Evolutionary conservation across 805 yeast genomes (phyloP).

Genomic region (Candida hispaniensis): DNA sequence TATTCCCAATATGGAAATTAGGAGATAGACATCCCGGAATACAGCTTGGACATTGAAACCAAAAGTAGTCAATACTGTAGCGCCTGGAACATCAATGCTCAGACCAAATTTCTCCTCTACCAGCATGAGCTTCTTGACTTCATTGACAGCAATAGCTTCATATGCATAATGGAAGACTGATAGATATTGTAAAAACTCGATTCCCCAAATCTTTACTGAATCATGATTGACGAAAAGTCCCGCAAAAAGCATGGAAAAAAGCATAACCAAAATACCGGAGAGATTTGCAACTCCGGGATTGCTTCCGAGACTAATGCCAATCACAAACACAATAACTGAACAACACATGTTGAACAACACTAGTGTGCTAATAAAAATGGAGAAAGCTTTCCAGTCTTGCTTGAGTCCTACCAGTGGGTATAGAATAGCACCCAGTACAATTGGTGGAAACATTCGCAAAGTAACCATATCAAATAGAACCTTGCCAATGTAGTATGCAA

Average conservation of each 20-base stretch:
- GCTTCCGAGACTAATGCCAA: slow-evolving; percentile 67
- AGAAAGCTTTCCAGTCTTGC: slow-evolving; percentile 61
- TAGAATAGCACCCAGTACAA: slow-evolving; percentile 63
- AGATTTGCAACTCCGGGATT: slow-evolving; percentile 91
- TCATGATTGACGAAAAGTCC: slow-evolving; percentile 88
- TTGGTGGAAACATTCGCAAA: slow-evolving; percentile 83
- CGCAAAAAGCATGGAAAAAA: slow-evolving; percentile 83
- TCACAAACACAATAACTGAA: slow-evolving; percentile 70
- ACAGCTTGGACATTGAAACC: slow-evolving; percentile 82
- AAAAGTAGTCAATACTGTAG: slow-evolving; percentile 88
- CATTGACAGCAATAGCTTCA: slow-evolving; percentile 86
- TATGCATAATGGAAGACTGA: slow-evolving; percentile 94
- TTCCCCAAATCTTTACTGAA: slow-evolving; percentile 46
- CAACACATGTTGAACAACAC: slow-evolving; percentile 80
- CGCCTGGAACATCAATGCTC: slow-evolving; percentile 94
- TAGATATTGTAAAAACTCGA: slow-evolving; percentile 49
- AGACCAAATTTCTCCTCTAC: slow-evolving; percentile 86
- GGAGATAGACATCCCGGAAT: slow-evolving; percentile 49
- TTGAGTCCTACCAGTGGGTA: slow-evolving; percentile 88
- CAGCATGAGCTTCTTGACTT: slow-evolving; percentile 74
- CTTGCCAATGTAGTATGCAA: slow-evolving; percentile 76
- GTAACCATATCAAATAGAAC: slow-evolving; percentile 89
- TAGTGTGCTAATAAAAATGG: slow-evolving; percentile 56
- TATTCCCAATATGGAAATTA: slow-evolving; percentile 44
- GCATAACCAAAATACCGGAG: slow-evolving; percentile 68